Evolutionary conservation across 371 early-diverging fungal genomes (phyloP).

Genomic region (Mortierella sp.): DNA sequence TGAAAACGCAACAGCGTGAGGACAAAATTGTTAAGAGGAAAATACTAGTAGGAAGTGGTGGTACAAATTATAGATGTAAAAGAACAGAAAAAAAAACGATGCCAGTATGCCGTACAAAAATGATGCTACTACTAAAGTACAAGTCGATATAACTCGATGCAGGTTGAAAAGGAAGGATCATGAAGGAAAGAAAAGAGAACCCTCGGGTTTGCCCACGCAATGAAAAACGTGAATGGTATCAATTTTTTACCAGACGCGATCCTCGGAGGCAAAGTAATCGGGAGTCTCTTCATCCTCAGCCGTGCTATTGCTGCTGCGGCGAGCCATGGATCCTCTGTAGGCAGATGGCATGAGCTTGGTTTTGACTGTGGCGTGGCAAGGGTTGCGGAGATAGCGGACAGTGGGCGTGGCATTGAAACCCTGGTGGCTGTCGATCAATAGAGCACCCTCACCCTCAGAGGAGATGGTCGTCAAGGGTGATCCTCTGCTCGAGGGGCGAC

Average conservation of each 20-base stretch:
- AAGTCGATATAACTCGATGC: background rate
- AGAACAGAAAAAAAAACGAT: background rate
- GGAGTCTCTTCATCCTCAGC: slow-evolving; percentile 39
- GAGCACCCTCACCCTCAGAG: slow-evolving; percentile 33
- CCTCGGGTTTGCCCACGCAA: background rate
- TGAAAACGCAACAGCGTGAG: background rate
- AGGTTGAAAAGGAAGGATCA: slow-evolving; percentile 6
- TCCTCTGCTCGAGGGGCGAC: slow-evolving; percentile 39
- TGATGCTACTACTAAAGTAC: slow-evolving; percentile 15
- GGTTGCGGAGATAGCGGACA: slow-evolving; percentile 51
- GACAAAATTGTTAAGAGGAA: background rate
- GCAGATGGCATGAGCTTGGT: slow-evolving; percentile 49
- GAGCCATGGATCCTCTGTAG: slow-evolving; percentile 24
- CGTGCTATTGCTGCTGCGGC: slow-evolving; percentile 16
- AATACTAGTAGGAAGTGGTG: background rate
- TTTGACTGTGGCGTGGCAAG: slow-evolving; percentile 54
- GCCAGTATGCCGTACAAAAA: slow-evolving; percentile 10
- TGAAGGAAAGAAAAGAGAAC: background rate
- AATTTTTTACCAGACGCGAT: slow-evolving; percentile 51
- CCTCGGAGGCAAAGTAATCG: slow-evolving; percentile 51
- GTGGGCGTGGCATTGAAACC: slow-evolving; percentile 45
- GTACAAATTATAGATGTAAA: slow-evolving; percentile 16
- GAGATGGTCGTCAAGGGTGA: slow-evolving; percentile 36
- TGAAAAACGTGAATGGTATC: no score
- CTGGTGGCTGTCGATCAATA: slow-evolving; percentile 29